A percentile compares a stretch with the other conserved stretches of the same genome.
Evolutionary conservation across 805 yeast genomes (phyloP).

Genomic region (Wickerhamomyces queroliae): DNA sequence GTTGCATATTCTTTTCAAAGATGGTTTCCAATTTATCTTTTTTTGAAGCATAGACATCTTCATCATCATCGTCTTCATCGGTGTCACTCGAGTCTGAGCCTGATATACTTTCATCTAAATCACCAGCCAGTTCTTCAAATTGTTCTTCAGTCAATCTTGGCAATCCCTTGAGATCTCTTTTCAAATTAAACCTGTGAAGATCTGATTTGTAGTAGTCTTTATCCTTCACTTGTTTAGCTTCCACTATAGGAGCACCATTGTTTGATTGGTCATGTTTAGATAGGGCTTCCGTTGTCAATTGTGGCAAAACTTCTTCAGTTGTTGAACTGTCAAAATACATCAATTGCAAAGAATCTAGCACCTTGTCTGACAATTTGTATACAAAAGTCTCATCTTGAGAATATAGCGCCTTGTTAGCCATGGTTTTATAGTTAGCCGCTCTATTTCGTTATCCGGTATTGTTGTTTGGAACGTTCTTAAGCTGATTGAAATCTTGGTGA

Average conservation of each 20-base stretch:
- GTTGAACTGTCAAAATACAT: conserved; percentile 50
- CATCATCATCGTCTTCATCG: conserved; percentile 25
- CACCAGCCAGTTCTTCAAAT: conserved; percentile 49
- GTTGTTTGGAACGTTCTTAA: no score
- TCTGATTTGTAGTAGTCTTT: conserved; percentile 53
- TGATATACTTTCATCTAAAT: conserved; percentile 52
- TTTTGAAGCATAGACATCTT: neutral
- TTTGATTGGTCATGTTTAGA: conserved; percentile 8
- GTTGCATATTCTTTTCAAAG: conserved; percentile 16
- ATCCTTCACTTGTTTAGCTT: conserved; percentile 10
- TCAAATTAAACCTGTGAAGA: conserved; percentile 52
- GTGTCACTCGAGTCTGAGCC: conserved; percentile 45
- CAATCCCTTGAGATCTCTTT: conserved; percentile 41
- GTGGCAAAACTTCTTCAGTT: conserved; percentile 26
- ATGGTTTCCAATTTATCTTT: conserved; percentile 15
- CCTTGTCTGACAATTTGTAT: conserved; percentile 34
- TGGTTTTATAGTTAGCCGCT: no score
- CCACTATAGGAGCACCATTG: neutral
- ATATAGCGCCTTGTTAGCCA: neutral
- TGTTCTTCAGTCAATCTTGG: conserved; percentile 46
- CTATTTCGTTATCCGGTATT: no score
- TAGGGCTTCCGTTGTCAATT: conserved; percentile 12
- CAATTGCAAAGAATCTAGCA: conserved; percentile 42
- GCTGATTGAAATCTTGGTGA: no score
- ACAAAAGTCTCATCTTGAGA: conserved; percentile 38